Percentiles rank a stretch among this genome's conserved stretches.
Evolutionary conservation across 495 filamentous ascomycete species (phyloP).

Genomic region (Lindgomyces ingoldianus): DNA sequence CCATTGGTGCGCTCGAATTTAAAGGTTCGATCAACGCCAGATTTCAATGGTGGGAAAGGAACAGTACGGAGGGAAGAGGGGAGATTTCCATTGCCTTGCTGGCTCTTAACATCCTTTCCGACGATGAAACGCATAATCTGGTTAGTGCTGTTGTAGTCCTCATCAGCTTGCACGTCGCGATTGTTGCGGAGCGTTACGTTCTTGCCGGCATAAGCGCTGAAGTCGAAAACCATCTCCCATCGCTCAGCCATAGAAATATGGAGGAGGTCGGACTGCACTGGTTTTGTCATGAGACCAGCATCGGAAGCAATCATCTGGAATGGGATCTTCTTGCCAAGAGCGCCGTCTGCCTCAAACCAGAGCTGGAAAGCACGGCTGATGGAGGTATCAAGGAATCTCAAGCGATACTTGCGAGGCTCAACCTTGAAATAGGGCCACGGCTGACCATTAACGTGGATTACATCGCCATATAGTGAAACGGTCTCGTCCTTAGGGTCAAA

Average conservation of each 20-base stretch:
- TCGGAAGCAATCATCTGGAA: constrained; percentile 61
- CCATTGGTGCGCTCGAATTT: constrained; percentile 49
- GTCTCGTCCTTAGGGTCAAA: constrained; percentile 47
- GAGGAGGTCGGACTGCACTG: constrained; percentile 44
- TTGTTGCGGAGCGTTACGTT: constrained; percentile 53
- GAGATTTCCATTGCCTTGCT: constrained; percentile 41
- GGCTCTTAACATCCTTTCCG: constrained; percentile 44
- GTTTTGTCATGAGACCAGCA: constrained; percentile 49
- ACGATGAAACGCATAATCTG: constrained; percentile 59
- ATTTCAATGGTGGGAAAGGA: constrained; percentile 42
- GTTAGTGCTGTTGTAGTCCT: constrained; percentile 53
- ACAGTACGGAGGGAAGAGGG: constrained; percentile 42
- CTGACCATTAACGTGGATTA: constrained; percentile 59
- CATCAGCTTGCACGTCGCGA: constrained; percentile 48
- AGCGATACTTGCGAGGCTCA: constrained; percentile 60
- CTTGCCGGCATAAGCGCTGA: constrained; percentile 50
- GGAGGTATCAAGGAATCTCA: constrained; percentile 55
- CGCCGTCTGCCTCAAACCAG: constrained; percentile 44
- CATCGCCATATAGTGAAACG: constrained; percentile 55
- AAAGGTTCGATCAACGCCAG: constrained; percentile 49
- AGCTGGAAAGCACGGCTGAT: constrained; percentile 54
- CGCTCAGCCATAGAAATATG: constrained; percentile 58
- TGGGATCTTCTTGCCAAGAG: constrained; percentile 41
- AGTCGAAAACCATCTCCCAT: constrained; percentile 59
- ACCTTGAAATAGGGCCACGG: constrained; percentile 59